Conservation (phyloP, 495 filamentous ascomycete species). For the Penicillium egyptiacum region DNA sequence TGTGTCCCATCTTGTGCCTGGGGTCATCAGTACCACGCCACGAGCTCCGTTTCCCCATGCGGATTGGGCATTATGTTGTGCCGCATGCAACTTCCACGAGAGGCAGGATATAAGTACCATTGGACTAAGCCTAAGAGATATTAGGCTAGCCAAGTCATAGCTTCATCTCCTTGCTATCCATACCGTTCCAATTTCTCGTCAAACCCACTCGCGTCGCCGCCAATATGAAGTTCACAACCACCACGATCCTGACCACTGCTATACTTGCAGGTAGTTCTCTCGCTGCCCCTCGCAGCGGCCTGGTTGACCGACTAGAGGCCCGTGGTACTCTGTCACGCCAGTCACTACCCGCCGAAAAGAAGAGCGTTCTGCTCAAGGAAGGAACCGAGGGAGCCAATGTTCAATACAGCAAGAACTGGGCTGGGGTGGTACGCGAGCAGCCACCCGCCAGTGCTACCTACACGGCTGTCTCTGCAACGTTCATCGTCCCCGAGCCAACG, state of each 20-base stretch:
- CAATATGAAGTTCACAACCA: constrained; percentile 33
- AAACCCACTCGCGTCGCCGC: background rate
- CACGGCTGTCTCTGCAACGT: constrained; percentile 53
- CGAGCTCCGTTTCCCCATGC: constrained; percentile 26
- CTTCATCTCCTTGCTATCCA: background rate
- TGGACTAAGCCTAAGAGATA: background rate
- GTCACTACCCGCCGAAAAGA: constrained; percentile 24
- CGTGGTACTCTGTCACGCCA: constrained; percentile 29
- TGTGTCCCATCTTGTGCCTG: constrained; percentile 10
- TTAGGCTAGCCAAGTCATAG: background rate
- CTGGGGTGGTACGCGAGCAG: constrained; percentile 53
- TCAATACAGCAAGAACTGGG: constrained; percentile 61
- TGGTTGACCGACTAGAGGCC: constrained; percentile 30
- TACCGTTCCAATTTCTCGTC: background rate
- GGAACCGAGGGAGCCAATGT: constrained; percentile 22
- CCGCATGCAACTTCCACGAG: constrained; percentile 23
- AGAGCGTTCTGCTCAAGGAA: constrained; percentile 21
- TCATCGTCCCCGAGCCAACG: constrained; percentile 55
- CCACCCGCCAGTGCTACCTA: constrained; percentile 46
- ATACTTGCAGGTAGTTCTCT: constrained; percentile 27
- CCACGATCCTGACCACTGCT: constrained; percentile 24
- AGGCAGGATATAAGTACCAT: constrained; percentile 18
- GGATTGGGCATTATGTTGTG: constrained; percentile 7
- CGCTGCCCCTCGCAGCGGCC: constrained; percentile 29
- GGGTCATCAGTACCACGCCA: constrained; percentile 9